Percentiles rank a stretch among this genome's conserved stretches.
phyloP scores from a whole-genome alignment of 345 rosid species.

The Sapria himalayana region DNA sequence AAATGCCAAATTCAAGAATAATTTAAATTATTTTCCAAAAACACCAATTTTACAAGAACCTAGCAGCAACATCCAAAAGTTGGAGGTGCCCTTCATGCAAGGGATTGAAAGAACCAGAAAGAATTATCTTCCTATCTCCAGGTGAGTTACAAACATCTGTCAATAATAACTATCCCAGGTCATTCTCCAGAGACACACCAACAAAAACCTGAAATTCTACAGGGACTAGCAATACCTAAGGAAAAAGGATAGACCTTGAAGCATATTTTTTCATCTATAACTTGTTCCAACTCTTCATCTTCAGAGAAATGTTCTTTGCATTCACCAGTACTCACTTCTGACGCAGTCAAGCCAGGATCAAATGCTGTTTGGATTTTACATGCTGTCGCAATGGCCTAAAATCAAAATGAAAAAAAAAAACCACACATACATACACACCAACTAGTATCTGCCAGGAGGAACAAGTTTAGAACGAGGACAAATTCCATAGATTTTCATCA shows the following conservation, averaged over 20 bases:
- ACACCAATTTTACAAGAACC: conserved; percentile 30
- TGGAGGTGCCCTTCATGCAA: conserved; percentile 77
- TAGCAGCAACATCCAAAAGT: conserved; percentile 79
- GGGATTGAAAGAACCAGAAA: conserved; percentile 87
- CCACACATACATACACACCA: too few species aligned
- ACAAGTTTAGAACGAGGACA: too few species aligned
- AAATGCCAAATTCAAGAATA: too few species aligned
- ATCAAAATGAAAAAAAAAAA: conserved; percentile 8
- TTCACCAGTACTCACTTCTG: conserved; percentile 35
- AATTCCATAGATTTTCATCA: too few species aligned
- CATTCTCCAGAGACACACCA: too few species aligned
- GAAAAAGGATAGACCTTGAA: conserved; percentile 59
- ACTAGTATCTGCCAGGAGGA: too few species aligned
- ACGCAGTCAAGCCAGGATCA: conserved; percentile 32
- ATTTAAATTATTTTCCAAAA: conserved; percentile 3
- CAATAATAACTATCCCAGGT: too few species aligned
- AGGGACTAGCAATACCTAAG: conserved; percentile 40
- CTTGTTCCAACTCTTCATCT: conserved; percentile 62
- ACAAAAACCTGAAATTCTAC: too few species aligned
- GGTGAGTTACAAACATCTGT: conserved; percentile 19
- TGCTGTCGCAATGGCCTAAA: conserved; percentile 65
- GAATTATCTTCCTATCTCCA: conserved; percentile 53
- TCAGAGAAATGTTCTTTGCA: conserved; percentile 33
- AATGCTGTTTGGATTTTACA: conserved; percentile 38
- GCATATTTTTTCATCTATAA: conserved; percentile 44